phyloP scores from a whole-genome alignment of 805 yeast species.

The Lipomyces sp. region DNA sequence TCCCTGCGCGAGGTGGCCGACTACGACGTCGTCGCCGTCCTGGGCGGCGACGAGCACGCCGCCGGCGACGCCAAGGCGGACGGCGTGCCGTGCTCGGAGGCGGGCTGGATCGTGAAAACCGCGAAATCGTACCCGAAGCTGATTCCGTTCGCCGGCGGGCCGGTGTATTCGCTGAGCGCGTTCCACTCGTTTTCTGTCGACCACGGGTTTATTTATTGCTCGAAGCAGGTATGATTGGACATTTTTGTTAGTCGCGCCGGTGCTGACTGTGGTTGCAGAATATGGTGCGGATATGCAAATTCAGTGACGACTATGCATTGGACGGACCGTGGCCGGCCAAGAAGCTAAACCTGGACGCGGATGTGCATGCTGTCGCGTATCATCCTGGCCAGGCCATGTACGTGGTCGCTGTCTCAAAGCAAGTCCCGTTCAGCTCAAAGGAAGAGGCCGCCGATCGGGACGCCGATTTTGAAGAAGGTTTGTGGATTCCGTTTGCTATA shows the following conservation, averaged over 20 bases:
- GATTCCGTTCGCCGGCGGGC: conserved; percentile 59
- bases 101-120: conserved; percentile 65
- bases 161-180: conserved; percentile 49
- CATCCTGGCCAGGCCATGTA: conserved; percentile 64
- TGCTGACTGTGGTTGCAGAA: background rate
- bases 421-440: conserved; percentile 57
- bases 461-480: conserved; percentile 45
- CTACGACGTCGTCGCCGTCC: conserved; percentile 45
- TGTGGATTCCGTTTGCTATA: no score
- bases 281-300: conserved; percentile 38
- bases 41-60: background rate
- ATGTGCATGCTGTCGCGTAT: conserved; percentile 63
- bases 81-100: conserved; percentile 38
- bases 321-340: conserved; percentile 60
- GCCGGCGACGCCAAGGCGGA: background rate
- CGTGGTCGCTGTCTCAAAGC: conserved; percentile 57
- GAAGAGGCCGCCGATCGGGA: conserved; percentile 72
- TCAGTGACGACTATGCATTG: conserved; percentile 47
- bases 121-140: conserved; percentile 61
- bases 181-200: conserved; percentile 41
- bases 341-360: conserved; percentile 52
- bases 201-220: conserved; percentile 67
- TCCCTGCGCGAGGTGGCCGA: no score
- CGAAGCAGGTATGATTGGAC: conserved; percentile 53
- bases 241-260: background rate